Base-by-base conservation (phyloP, 139 green algal species). In the Picochlorum sp. region DNA sequence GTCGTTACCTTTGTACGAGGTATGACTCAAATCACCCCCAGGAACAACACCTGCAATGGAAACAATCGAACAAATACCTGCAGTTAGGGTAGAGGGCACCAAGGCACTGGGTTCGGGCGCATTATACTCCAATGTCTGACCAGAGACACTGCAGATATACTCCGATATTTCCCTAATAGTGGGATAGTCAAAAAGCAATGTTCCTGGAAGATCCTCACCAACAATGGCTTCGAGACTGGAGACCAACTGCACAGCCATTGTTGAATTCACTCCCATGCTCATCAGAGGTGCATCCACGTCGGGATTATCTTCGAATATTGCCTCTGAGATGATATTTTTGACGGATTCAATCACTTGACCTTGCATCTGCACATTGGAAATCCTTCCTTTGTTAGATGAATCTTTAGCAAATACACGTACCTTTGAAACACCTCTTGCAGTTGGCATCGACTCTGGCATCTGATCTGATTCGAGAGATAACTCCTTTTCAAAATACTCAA, bases 161-260 rank as follows among this genome's bases (percentile, higher is more conserved):
- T 61, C 65, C 0, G 65, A 57, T 26, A 78, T 78, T 47, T 78
- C 71, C 16, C 37, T 8, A 10, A 61, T 45, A 16, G 57, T 61
- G 5, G 80, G 80, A 57, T 83, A 84, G 67, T 86, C 80, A 59
- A 83, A 81, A 8, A 75, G 63, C 28, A 84, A 47, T 8, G 80
- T 86, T 49, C 37, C 51, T 4, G 78, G 74, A 16, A 84, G 67
- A 24, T 74, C 45, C 9, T 75, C 20, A 23, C 49, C 50, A 18
- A 83, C 41, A 23, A 30, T 37, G 0, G 7, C 20, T 62, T 85
- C 79, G 59, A 85, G 58, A 20, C 52, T 41, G n/a, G 57, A 54
- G 21, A 75, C 75, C 26, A 88, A 69, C 62, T 75, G 45, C 32
- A 87, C 72, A 13, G 80, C 80, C 2, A 65, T 45, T 2, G 68